Percentiles rank a stretch among this genome's conserved stretches.
phyloP scores from a whole-genome alignment of 2,329 filamentous ascomycete species.

The Byssothecium circinans region DNA sequence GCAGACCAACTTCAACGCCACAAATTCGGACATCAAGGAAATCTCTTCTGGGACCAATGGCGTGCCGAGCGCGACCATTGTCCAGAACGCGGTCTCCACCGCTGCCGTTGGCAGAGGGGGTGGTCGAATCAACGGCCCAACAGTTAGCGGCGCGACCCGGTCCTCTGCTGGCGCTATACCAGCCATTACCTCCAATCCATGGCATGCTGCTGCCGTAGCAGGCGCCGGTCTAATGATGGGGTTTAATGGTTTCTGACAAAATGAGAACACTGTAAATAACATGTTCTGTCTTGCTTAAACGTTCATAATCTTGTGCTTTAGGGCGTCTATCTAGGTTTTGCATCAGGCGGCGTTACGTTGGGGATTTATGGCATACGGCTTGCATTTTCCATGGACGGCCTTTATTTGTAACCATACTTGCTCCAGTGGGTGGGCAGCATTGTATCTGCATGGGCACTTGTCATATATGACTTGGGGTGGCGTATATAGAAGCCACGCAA shows the following conservation, averaged over 20 bases:
- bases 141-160: neutral
- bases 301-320: neutral
- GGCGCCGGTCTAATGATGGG: constrained; percentile 37
- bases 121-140: constrained; percentile 43
- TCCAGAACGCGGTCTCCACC: constrained; percentile 54
- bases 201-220: constrained; percentile 29
- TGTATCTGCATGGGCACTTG: too few species aligned
- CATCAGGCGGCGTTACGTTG: constrained; percentile 1
- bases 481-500: too few species aligned
- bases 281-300: neutral
- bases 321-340: neutral
- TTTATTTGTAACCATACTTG: neutral
- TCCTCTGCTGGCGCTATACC: constrained; percentile 25
- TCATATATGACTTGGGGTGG: too few species aligned
- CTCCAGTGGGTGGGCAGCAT: neutral
- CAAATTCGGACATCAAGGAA: constrained; percentile 53
- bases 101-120: constrained; percentile 49
- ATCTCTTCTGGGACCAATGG: constrained; percentile 53
- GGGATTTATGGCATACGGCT: neutral
- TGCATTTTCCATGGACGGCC: neutral
- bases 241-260: constrained; percentile 37
- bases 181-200: constrained; percentile 28
- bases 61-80: constrained; percentile 57
- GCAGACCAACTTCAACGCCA: constrained; percentile 63
- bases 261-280: neutral